Base-by-base conservation (phyloP, 2,329 filamentous ascomycete species). In the Diaporthe amygdali region DNA sequence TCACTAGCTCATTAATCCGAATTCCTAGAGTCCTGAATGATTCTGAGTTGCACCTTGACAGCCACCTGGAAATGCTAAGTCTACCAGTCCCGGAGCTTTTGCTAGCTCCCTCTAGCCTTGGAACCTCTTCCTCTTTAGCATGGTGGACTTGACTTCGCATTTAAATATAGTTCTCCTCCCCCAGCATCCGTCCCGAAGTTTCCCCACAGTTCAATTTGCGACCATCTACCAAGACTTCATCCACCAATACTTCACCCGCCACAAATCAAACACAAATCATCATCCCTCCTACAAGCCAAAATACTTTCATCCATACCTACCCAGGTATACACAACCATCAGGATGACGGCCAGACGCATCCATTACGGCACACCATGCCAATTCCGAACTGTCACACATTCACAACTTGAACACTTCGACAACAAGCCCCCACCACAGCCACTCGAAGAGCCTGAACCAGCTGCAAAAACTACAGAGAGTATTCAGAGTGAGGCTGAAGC, bases 391-490 rank as follows among this genome's bases (percentile, higher is more conserved):
- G 61, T 49, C 44, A 51, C 44, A 12, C 46, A 66, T 7, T 44
- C 44, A 5, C 44, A 66, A 32, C 61, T 66, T 9, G 61, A 66
- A 66, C 61, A 25, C 20, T 66, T 66, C 30, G 61, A 66, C 44
- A 66, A 66, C 41, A 66, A 66, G 30, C 54, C 54, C 7, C 54
- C 37, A 17, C 46, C 63, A 30, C 61, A 25, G 32, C 32, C 63
- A 3, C 32, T 66, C 5, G 46, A 66, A 52, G 63, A 51, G n/a
- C 15, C 32, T n/a, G 32, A 30, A 12, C 3, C 63, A 17, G 3
- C 32, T 30, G 22, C 22, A 46, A 66, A 41, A 49, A 41, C 32
- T 10, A 2, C 20, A n/a, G 27, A 20, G 9, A n/a, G 4, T 37
- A 37, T 10, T 2, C 15, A 64, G 17, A 25, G 25, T 17, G 1